Evolutionary conservation across 2,329 filamentous ascomycete species (phyloP).

Genomic region (Alternaria consortialis): DNA sequence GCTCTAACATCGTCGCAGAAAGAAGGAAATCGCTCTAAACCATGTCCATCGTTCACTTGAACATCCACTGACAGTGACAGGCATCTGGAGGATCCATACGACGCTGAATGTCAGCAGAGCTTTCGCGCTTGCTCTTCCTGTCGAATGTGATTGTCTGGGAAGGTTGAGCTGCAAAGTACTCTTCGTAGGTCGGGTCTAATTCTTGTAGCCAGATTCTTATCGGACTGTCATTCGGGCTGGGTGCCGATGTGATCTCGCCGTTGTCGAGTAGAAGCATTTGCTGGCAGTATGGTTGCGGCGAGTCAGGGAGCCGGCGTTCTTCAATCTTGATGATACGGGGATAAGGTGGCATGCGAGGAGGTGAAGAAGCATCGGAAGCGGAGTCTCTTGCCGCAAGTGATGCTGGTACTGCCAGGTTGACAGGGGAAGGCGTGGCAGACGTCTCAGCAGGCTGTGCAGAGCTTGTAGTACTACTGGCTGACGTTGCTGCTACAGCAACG

Average conservation of each 20-base stretch:
- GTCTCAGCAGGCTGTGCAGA: constrained; percentile 17
- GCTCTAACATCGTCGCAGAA: constrained; percentile 1
- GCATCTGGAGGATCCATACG: constrained; percentile 43
- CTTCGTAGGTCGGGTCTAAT: constrained; percentile 47
- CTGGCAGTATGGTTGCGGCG: constrained; percentile 67
- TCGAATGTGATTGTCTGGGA: constrained; percentile 14
- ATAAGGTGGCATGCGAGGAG: constrained; percentile 49
- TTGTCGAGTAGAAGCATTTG: constrained; percentile 68
- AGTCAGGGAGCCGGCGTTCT: constrained; percentile 65
- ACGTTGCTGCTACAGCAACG: constrained; percentile 14
- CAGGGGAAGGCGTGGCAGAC: constrained; percentile 17
- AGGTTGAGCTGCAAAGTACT: constrained; percentile 31
- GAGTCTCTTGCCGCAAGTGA: constrained; percentile 21
- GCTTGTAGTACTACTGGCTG: constrained; percentile 8
- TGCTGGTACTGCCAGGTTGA: background rate
- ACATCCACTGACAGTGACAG: constrained; percentile 53
- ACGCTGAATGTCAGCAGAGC: constrained; percentile 16
- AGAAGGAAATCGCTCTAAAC: constrained; percentile 3
- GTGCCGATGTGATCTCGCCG: constrained; percentile 54
- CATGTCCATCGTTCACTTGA: constrained; percentile 35
- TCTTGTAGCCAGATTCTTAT: constrained; percentile 54
- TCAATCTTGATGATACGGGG: constrained; percentile 72
- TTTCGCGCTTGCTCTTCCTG: constrained; percentile 24
- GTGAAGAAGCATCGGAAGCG: constrained; percentile 27
- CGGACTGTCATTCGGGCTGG: constrained; percentile 44